Base-by-base conservation (phyloP, 192 early-diverging fungal genomes). In the Backusella mclennaniae region DNA sequence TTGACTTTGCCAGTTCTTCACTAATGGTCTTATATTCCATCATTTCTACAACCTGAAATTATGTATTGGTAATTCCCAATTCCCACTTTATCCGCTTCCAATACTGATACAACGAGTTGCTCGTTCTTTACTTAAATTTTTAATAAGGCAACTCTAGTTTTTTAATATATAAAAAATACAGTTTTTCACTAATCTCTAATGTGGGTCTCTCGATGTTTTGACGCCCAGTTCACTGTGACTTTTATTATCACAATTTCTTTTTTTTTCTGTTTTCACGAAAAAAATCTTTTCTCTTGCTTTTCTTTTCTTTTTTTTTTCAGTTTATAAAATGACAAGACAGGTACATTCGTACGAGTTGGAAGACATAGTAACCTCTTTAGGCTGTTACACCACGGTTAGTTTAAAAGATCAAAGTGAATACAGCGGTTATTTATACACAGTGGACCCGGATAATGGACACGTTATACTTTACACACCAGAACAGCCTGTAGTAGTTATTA, bases 351-450 rank as follows among this genome's bases (percentile, higher is more conserved):
- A 49, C 26, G 49, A 21, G 2, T 29, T 49, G 12, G 70, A 72
- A 26, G 42, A 72, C 4, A 35, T 72, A 53, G 23, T 42, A 12
- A 15, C 21, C 11, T 31, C 29, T 19, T 29, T 42, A 44, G 70
- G 70, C 2, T 46, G 44, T 39, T 38, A 59, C 29, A n/a, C 14
- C 4, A 63, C 56, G 15, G 23, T 74, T 11, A 17, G 53, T 41
- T 21, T 74, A 21, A 74, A 74, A 36, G 42, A 21, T 38, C 29
- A 35, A 35, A 52, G n/a, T 11, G 69, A 71, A 26, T 71, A 71
- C n/a, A 33, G 12, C 15, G 72, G 72, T 4, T 59, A 59, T 49
- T 33, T 73, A 19, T 73, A 59, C 17, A 73, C 72, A 11, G 44
- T 73, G 0, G 72, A 73, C 21, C 72, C 72, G 3, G 46, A 35